Conservation (phyloP, 1,139 yeast genomes). For the Pichiaceae sp. region DNA sequence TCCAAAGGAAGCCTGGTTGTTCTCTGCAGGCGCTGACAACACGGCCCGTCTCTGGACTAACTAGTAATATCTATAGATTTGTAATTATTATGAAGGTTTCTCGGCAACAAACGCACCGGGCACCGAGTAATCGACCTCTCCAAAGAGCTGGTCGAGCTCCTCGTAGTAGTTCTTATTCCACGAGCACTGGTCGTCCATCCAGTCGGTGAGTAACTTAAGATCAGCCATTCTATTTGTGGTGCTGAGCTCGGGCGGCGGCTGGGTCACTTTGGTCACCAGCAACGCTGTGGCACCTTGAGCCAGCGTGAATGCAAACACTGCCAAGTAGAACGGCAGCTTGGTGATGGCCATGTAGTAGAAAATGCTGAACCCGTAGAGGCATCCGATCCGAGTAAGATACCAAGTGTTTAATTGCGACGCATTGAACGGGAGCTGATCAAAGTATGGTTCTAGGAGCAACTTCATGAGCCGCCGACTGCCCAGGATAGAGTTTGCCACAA, state of each 20-base stretch:
- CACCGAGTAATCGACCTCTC: neutral
- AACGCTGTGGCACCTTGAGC: constrained; percentile 51
- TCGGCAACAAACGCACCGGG: constrained; percentile 1
- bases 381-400: constrained; percentile 49
- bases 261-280: constrained; percentile 44
- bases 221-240: constrained; percentile 11
- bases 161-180: constrained; percentile 2
- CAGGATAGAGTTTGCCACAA: constrained; percentile 34
- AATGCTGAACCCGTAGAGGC: constrained; percentile 51
- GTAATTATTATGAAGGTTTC: neutral
- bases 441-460: constrained; percentile 44
- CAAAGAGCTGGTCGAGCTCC: constrained; percentile 1
- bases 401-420: constrained; percentile 40
- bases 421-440: constrained; percentile 38
- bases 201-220: constrained; percentile 4
- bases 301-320: constrained; percentile 43
- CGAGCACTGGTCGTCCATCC: constrained; percentile 5
- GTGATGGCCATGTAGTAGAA: constrained; percentile 35
- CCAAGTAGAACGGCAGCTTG: constrained; percentile 33
- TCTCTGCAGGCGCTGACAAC: constrained; percentile 97
- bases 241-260: constrained; percentile 34
- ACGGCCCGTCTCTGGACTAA: constrained; percentile 97
- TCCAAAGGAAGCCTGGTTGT: constrained; percentile 97
- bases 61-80: constrained; percentile 17
- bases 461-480: constrained; percentile 35